These are phyloP conservation scores for Exophiala sideris DNA, from an alignment of 2,329 filamentous ascomycete species.

Conservation along the genomic window DNA sequence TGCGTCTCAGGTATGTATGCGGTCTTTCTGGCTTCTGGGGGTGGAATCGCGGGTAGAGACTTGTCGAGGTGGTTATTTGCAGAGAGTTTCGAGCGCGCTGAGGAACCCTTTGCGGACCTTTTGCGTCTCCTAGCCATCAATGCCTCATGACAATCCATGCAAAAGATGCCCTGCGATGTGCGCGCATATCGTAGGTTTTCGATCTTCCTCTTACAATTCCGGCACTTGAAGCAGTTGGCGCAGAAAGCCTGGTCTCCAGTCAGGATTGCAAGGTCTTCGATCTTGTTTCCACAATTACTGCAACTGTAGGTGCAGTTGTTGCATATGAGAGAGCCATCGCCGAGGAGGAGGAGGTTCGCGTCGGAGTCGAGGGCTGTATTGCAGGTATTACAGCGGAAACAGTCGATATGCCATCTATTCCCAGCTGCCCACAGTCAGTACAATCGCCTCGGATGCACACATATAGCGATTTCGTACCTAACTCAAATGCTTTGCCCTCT, in stretches of 20 bases:
- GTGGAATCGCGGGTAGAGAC: constrained; percentile 84
- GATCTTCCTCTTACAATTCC: constrained; percentile 98
- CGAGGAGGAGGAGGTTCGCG: constrained; percentile 92
- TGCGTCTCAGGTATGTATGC: constrained; percentile 49
- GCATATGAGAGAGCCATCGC: constrained; percentile 96
- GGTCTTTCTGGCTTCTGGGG: constrained; percentile 45
- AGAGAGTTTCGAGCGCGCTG: constrained; percentile 30
- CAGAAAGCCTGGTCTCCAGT: constrained; percentile 98
- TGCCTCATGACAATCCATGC: constrained; percentile 97
- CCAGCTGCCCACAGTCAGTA: constrained; percentile 62
- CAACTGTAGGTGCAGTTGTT: constrained; percentile 99
- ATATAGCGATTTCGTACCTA: constrained; percentile 57
- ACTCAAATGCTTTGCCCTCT: constrained; percentile 96
- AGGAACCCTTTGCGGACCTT: constrained; percentile 42
- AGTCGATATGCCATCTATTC: constrained; percentile 97
- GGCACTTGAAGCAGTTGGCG: constrained; percentile 91
- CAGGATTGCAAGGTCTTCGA: constrained; percentile 94
- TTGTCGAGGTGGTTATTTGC: constrained; percentile 72
- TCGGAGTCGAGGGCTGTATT: constrained; percentile 94
- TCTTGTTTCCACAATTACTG: constrained; percentile 94
- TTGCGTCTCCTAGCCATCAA: constrained; percentile 90
- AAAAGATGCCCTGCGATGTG: constrained; percentile 97
- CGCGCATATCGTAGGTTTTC: constrained; percentile 96
- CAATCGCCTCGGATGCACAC: constrained; percentile 6
- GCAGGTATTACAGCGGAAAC: constrained; percentile 96